Conservation (phyloP, 345 rosid species). For the Eucalyptus victrix region DNA sequence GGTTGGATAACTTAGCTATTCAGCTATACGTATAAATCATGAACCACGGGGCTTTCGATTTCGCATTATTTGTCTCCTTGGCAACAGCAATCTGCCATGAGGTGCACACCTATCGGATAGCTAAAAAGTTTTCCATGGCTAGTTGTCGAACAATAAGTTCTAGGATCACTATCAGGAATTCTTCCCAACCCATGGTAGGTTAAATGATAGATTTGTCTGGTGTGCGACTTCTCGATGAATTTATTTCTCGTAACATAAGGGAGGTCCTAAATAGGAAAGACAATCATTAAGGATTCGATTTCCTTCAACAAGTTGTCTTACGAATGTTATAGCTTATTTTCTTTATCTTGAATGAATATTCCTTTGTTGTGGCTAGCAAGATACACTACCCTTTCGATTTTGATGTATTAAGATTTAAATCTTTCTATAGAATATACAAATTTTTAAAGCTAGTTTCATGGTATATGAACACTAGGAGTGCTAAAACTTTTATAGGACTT, state of each 20-base stretch:
- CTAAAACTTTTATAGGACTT: accelerated
- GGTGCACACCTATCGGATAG: not conserved
- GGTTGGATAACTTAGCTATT: not conserved
- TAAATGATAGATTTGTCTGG: not conserved
- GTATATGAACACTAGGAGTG: no score
- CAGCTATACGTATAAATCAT: accelerated
- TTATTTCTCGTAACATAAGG: not conserved
- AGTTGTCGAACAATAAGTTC: not conserved
- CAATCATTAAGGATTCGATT: no score
- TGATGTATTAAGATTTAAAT: no score
- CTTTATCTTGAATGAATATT: no score
- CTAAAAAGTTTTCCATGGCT: not conserved
- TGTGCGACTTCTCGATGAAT: not conserved
- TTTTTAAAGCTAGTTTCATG: no score
- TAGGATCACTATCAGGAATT: not conserved
- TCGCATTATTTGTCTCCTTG: not conserved
- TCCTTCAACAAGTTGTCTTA: no score
- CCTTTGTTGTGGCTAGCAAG: no score
- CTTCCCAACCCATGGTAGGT: not conserved
- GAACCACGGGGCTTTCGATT: not conserved
- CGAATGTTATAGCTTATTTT: no score
- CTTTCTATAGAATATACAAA: no score
- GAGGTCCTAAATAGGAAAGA: not conserved
- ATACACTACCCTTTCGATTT: no score
- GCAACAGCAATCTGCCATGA: not conserved